These are phyloP conservation scores for Quercus glauca DNA, from an alignment of 306 rosid species.

Conservation along the genomic window DNA sequence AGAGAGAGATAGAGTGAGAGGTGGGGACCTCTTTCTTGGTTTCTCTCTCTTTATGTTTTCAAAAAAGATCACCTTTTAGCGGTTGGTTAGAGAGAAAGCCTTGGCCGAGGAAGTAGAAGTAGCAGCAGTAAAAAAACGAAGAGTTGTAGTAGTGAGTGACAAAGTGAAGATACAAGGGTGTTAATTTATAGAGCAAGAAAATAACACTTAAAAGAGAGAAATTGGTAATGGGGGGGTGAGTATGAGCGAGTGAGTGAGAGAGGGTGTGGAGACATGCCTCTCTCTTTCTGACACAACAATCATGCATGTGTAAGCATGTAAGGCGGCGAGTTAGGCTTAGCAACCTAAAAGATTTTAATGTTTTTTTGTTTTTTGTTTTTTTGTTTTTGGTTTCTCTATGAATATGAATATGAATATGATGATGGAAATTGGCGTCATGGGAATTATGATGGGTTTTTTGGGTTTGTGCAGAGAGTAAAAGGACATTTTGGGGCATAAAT, in stretches of 20 bases:
- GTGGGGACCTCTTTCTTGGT: conserved; percentile 40
- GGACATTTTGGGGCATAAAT: conserved; percentile 41
- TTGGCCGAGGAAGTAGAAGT: conserved; percentile 30
- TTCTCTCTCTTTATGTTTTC: conserved; percentile 35
- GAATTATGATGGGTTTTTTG: conserved; percentile 45
- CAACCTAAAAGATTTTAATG: conserved; percentile 55
- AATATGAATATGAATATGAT: conserved; percentile 20
- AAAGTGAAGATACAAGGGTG: conserved; percentile 46
- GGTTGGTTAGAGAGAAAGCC: conserved; percentile 28
- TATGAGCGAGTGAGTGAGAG: too few relatives aligned
- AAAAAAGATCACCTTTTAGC: conserved; percentile 74
- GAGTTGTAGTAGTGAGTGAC: conserved; percentile 22
- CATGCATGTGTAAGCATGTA: conserved; percentile 99
- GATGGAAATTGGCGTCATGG: conserved; percentile 74
- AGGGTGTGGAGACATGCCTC: conserved; percentile 59
- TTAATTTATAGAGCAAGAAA: conserved; percentile 71
- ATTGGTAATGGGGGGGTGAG: conserved; percentile 4
- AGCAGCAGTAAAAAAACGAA: conserved; percentile 5
- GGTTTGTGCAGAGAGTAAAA: not conserved
- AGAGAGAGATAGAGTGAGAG: conserved; percentile 26
- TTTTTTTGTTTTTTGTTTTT: conserved; percentile 16
- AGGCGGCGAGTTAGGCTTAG: conserved; percentile 98
- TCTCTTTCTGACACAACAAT: conserved; percentile 88
- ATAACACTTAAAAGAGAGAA: not conserved
- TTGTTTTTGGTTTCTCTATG: too few relatives aligned